Evolutionary conservation across 2,329 filamentous ascomycete species (phyloP).

Genomic region (Hymenoscyphus infarciens): DNA sequence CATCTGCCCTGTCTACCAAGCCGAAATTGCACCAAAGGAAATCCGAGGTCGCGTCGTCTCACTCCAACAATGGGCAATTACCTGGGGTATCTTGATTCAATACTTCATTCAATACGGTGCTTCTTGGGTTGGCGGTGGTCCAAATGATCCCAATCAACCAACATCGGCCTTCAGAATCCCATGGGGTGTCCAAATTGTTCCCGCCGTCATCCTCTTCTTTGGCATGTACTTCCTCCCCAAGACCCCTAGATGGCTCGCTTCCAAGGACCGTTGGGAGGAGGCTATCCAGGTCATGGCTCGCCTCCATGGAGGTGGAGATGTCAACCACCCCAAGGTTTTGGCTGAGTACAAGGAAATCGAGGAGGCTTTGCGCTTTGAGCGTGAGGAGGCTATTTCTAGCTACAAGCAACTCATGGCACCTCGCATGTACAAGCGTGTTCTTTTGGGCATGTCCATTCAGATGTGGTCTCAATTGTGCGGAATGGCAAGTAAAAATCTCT

Average conservation of each 20-base stretch:
- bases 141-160: conserved; percentile 48
- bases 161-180: conserved; percentile 56
- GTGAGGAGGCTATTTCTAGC: conserved; percentile 63
- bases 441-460: conserved; percentile 68
- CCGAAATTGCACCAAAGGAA: conserved; percentile 59
- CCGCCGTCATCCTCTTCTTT: conserved; percentile 49
- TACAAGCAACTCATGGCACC: conserved; percentile 70
- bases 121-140: conserved; percentile 50
- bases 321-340: conserved; percentile 55
- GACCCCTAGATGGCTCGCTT: conserved; percentile 68
- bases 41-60: conserved; percentile 58
- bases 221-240: conserved; percentile 60
- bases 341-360: conserved; percentile 67
- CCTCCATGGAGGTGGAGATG: conserved; percentile 55
- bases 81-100: conserved; percentile 65
- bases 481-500: neutral
- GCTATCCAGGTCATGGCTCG: conserved; percentile 54
- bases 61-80: conserved; percentile 68
- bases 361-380: conserved; percentile 70
- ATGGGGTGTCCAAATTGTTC: conserved; percentile 58
- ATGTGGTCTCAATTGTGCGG: conserved; percentile 74
- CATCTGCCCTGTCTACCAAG: conserved; percentile 63
- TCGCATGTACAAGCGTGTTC: conserved; percentile 66
- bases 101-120: conserved; percentile 65
- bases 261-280: conserved; percentile 64